Evolutionary conservation across 371 early-diverging fungal genomes (phyloP), one percentile per base, ranked within the genome.

Genomic region (Batkoa obscura): DNA sequence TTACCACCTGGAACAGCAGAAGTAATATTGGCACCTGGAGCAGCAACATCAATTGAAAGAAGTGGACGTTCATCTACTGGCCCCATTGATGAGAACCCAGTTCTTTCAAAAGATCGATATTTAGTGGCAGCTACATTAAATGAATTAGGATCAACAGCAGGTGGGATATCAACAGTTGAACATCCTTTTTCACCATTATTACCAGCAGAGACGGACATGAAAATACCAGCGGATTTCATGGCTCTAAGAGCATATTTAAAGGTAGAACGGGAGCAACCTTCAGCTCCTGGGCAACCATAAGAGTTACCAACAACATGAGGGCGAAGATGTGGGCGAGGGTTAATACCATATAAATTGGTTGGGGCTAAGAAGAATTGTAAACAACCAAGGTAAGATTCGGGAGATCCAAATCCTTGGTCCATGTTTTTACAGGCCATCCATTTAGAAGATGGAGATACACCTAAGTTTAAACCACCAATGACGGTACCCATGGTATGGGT

Each of bases 1-100:
- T 42, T 12, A 43, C 31, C 10, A 6, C 55, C 55, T 10, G 4
- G 15, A 64, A 62, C 49, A 66, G 55, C 66, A 47, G n/a, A 68
- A 59, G 59, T 66, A 60, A 23, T 66, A 62, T 51, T 55, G 38
- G 38, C 51, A 67, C 42, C 70, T 58, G 59, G 64, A 58, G 37
- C 66, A 68, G 62, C 68, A 6, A 51, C 5, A 37, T 51, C 37
- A 6, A 51, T 37, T 12, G 51, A n/a, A 30, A 35, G 15, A 23
- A 12, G 4, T n/a, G 6, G 8, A 12, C 51, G n/a, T 39, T 37
- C n/a, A 5, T 5, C 12, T 2, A 31, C 13, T 8, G 51, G 51
- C 10, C 51, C 51, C 6, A 51, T 8, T n/a, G 51, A 51, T 2
- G 17, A 17, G 37, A 37, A 36, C 10, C 2, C 2, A 15, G 34